A percentile compares a stretch with the other conserved stretches of the same genome.
Conservation (phyloP, 1,139 yeast genomes). For the Debaryomycetaceae sp. region DNA sequence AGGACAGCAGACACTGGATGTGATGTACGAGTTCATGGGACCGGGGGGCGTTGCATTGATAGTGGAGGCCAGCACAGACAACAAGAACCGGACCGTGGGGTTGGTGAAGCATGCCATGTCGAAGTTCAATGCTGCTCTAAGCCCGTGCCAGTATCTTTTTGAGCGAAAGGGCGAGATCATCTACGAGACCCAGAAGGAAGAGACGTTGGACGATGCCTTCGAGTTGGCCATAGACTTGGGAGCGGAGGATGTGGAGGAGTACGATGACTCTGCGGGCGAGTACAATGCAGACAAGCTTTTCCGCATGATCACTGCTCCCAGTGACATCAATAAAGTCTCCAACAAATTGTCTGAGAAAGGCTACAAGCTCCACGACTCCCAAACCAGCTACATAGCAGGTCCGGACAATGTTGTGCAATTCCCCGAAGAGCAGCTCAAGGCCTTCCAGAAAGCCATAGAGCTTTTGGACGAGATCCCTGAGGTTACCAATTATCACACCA, state of each 20-base stretch:
- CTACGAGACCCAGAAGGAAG: conserved; percentile 40
- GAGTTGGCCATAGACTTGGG: conserved; percentile 78
- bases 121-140: conserved; percentile 64
- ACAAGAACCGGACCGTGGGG: conserved; percentile 78
- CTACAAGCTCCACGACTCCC: conserved; percentile 65
- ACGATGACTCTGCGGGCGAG: conserved; percentile 38
- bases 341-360: conserved; percentile 51
- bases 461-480: conserved; percentile 75
- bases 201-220: conserved; percentile 58
- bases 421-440: conserved; percentile 48
- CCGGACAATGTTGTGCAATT: conserved; percentile 57
- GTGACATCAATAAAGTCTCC: conserved; percentile 61
- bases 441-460: conserved; percentile 55
- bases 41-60: conserved; percentile 89
- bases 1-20: conserved; percentile 31
- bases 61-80: conserved; percentile 84
- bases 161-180: conserved; percentile 71
- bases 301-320: conserved; percentile 54
- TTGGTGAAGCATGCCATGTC: conserved; percentile 73
- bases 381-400: conserved; percentile 65
- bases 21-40: conserved; percentile 84
- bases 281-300: conserved; percentile 39
- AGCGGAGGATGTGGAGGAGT: conserved; percentile 73
- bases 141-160: conserved; percentile 78
- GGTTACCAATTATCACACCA: conserved; percentile 73